Evolutionary conservation across 257 asterid species (phyloP).

Genomic region (Rhazya stricta): DNA sequence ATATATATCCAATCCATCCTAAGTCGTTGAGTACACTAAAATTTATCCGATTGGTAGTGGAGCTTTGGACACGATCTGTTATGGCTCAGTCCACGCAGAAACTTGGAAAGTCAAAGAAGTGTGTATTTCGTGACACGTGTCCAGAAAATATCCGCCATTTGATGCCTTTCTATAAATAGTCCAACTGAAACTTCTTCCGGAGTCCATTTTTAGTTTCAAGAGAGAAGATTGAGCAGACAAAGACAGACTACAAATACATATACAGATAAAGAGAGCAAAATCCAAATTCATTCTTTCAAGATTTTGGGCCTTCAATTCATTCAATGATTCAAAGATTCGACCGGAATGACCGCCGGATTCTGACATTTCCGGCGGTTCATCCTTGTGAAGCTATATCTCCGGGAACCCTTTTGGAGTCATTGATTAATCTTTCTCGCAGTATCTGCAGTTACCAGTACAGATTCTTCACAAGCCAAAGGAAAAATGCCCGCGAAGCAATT

Average conservation of each 20-base stretch:
- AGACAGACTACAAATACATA: too few relatives aligned
- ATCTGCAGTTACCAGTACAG: constrained; percentile 38
- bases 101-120: neutral
- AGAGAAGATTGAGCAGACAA: neutral
- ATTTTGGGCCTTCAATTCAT: neutral
- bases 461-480: constrained; percentile 42
- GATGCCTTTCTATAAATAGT: constrained; percentile 1
- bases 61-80: neutral
- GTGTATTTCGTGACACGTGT: neutral
- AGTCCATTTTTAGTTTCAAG: neutral
- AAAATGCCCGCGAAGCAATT: constrained; percentile 49
- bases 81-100: neutral
- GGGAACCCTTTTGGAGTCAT: constrained; percentile 48
- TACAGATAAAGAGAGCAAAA: neutral
- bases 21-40: too few relatives aligned
- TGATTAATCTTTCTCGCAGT: constrained; percentile 35
- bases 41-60: too few relatives aligned
- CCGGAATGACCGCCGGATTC: constrained; percentile 53
- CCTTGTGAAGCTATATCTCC: constrained; percentile 62
- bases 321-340: constrained; percentile 42
- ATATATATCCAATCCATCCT: too few relatives aligned
- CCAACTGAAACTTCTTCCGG: neutral
- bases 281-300: neutral
- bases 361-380: constrained; percentile 59
- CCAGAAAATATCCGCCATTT: neutral